Conservation (phyloP, 1,284 basidiomycete species). For the Ceratobasidium theobromae region DNA sequence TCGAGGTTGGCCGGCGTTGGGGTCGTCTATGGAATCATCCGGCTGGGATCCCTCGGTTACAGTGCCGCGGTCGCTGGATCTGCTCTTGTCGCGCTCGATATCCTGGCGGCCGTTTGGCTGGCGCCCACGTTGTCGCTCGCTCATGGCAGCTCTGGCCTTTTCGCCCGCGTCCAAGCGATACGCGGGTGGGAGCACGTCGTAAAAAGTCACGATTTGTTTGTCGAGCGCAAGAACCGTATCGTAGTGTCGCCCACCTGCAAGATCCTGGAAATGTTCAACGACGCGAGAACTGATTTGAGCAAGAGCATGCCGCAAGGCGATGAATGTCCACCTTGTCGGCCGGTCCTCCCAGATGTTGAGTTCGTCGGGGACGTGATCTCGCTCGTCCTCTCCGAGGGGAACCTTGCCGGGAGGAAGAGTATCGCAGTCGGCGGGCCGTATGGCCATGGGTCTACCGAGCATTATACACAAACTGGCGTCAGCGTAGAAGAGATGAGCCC, state of each 20-base stretch:
- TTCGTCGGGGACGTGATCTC: background rate
- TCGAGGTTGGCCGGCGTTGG: background rate
- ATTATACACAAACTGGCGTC: conserved; percentile 22
- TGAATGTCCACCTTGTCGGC: conserved; percentile 9
- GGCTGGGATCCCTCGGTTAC: background rate
- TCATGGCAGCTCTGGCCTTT: background rate
- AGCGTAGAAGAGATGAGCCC: conserved; percentile 11
- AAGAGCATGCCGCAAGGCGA: conserved; percentile 1
- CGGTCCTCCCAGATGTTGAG: background rate
- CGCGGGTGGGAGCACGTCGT: background rate
- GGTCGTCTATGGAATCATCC: background rate
- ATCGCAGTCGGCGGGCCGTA: conserved; percentile 15
- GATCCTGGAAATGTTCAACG: conserved; percentile 22
- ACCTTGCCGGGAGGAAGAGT: background rate
- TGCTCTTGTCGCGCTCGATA: background rate
- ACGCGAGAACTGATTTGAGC: conserved; percentile 6
- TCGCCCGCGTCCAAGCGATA: conserved; percentile 11
- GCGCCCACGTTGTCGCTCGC: background rate
- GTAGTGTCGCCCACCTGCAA: conserved; percentile 12
- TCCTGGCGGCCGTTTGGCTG: background rate
- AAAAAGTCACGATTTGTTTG: conserved; percentile 4
- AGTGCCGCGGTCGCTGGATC: conserved; percentile 1
- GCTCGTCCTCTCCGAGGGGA: background rate
- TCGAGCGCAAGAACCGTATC: conserved; percentile 14
- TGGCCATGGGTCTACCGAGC: conserved; percentile 16